These are phyloP conservation scores for Jamesozyma rosinii DNA, from an alignment of 805 yeast genomes.

Conservation along the genomic window DNA sequence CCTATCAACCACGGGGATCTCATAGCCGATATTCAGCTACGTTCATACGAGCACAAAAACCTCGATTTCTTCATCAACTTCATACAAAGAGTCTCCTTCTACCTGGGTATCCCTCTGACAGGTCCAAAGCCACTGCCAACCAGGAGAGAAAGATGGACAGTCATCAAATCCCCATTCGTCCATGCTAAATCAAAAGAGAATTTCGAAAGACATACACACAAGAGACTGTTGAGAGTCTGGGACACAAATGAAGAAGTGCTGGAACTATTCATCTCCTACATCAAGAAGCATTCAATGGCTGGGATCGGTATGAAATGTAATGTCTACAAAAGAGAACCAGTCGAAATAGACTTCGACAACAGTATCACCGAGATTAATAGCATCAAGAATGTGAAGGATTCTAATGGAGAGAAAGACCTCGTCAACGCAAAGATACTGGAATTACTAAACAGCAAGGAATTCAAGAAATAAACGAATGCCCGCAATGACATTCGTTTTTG, in stretches of 20 bases:
- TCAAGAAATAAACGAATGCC: constrained; percentile 36
- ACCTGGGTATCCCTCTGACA: constrained; percentile 76
- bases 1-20: constrained; percentile 60
- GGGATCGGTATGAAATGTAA: constrained; percentile 80
- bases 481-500: background rate
- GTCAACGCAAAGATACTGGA: constrained; percentile 52
- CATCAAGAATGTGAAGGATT: background rate
- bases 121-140: constrained; percentile 63
- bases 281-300: constrained; percentile 64
- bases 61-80: constrained; percentile 75
- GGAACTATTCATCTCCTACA: constrained; percentile 70
- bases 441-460: constrained; percentile 60
- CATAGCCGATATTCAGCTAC: constrained; percentile 68
- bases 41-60: constrained; percentile 61
- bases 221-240: constrained; percentile 62
- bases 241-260: constrained; percentile 81
- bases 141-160: constrained; percentile 84
- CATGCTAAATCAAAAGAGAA: constrained; percentile 92
- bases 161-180: constrained; percentile 84
- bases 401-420: constrained; percentile 13
- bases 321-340: constrained; percentile 43
- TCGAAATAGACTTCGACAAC: constrained; percentile 4
- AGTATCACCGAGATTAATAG: background rate
- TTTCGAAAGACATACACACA: constrained; percentile 79
- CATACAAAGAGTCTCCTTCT: constrained; percentile 81